Percentiles rank a stretch among this genome's conserved stretches.
phyloP scores from a whole-genome alignment of 345 rosid species.

The Aegle marmelos region DNA sequence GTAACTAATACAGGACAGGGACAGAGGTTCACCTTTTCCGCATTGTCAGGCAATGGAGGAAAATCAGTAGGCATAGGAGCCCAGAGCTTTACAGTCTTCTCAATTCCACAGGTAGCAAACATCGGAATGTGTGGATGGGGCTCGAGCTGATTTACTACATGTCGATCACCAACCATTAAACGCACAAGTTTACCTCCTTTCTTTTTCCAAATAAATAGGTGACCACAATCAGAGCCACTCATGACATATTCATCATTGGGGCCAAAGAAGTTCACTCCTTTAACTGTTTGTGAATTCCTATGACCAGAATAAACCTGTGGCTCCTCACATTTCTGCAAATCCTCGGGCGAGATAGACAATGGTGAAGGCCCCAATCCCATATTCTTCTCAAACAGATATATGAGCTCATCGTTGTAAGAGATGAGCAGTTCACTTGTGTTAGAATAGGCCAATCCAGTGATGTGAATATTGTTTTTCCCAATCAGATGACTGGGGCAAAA shows the following conservation, averaged over 20 bases:
- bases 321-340: constrained; percentile 33
- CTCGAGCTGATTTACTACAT: constrained; percentile 54
- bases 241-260: constrained; percentile 58
- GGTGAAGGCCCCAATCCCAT: constrained; percentile 53
- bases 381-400: constrained; percentile 46
- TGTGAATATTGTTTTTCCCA: constrained; percentile 33
- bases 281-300: constrained; percentile 53
- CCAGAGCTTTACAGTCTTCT: constrained; percentile 57
- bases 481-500: constrained; percentile 49
- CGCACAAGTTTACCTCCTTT: constrained; percentile 50
- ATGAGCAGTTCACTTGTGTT: constrained; percentile 50
- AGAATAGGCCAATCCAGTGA: constrained; percentile 60
- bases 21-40: constrained; percentile 36
- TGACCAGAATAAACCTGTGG: constrained; percentile 52
- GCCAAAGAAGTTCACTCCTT: constrained; percentile 63
- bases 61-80: constrained; percentile 34
- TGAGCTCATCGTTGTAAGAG: constrained; percentile 60
- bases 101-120: constrained; percentile 58
- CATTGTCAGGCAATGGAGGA: constrained; percentile 38
- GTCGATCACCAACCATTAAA: constrained; percentile 50
- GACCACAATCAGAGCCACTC: constrained; percentile 70
- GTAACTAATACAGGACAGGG: not conserved
- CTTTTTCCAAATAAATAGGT: constrained; percentile 66
- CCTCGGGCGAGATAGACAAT: constrained; percentile 27
- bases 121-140: constrained; percentile 49